Evolutionary conservation across 441 rosid genomes (phyloP).

Genomic region (Jatropha podagrica): DNA sequence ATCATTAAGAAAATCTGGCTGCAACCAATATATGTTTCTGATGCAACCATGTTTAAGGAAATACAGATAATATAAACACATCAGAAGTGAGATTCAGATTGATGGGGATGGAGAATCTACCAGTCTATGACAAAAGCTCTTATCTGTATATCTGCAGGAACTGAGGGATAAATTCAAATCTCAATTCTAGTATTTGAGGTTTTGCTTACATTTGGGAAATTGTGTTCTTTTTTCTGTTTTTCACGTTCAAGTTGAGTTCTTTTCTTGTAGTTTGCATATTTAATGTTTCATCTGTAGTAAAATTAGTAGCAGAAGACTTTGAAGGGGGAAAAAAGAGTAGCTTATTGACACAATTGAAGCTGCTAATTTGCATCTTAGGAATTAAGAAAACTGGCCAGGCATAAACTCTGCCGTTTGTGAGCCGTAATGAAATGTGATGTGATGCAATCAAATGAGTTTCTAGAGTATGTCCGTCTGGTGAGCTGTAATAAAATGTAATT

Average conservation of each 20-base stretch:
- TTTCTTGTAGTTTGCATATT: neutral
- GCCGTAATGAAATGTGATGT: too few species aligned
- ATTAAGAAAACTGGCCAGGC: neutral
- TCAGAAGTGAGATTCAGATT: neutral
- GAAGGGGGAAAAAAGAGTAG: neutral
- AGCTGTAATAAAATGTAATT: too few species aligned
- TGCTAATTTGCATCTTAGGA: neutral
- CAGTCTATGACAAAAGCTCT: neutral
- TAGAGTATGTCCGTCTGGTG: too few species aligned
- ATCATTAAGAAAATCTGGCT: too few species aligned
- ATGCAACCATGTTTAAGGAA: neutral
- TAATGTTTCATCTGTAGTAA: neutral
- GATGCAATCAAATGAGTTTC: too few species aligned
- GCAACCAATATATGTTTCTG: constrained; percentile 9
- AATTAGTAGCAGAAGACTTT: neutral
- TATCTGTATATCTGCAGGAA: neutral
- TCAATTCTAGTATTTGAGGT: neutral
- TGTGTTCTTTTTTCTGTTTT: neutral
- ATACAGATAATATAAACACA: neutral
- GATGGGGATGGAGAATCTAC: neutral
- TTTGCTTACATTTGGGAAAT: neutral
- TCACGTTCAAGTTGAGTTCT: neutral
- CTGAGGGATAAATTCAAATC: too few species aligned
- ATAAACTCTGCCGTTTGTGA: neutral
- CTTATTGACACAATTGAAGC: neutral